Conservation (phyloP, 768 basidiomycete genomes). For the Kwoniella pini region DNA sequence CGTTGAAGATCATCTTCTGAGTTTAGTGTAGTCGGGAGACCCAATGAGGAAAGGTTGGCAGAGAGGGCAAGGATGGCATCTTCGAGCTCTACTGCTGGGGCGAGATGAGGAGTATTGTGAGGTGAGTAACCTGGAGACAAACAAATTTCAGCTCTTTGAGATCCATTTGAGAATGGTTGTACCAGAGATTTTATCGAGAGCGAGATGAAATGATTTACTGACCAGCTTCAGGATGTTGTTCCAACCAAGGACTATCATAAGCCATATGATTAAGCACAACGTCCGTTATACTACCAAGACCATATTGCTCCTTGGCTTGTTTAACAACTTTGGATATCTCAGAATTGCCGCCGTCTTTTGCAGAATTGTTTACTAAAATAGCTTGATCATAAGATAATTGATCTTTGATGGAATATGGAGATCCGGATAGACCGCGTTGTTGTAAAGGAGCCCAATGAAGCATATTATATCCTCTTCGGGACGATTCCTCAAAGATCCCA, state of each 20-base stretch:
- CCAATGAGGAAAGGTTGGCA: constrained; percentile 63
- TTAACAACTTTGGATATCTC: constrained; percentile 62
- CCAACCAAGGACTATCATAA: constrained; percentile 86
- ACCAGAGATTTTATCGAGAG: too few relatives aligned
- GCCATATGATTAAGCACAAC: constrained; percentile 98
- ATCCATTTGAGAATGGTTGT: background rate
- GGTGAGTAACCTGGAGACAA: constrained; percentile 74
- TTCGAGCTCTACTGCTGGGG: constrained; percentile 90
- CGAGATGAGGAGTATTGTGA: constrained; percentile 84
- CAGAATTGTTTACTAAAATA: constrained; percentile 60
- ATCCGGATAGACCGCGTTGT: constrained; percentile 81
- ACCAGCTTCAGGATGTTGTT: constrained; percentile 95
- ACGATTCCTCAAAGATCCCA: constrained; percentile 76
- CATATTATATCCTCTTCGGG: constrained; percentile 94
- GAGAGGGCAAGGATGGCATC: constrained; percentile 82
- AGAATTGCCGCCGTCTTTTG: constrained; percentile 61
- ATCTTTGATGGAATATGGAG: constrained; percentile 90
- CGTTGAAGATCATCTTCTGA: constrained; percentile 69
- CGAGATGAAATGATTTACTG: constrained; percentile 40
- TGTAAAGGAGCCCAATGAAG: constrained; percentile 95
- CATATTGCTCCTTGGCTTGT: constrained; percentile 75
- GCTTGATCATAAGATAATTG: constrained; percentile 80
- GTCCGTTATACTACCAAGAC: constrained; percentile 85
- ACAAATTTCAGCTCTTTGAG: background rate
- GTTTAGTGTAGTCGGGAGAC: constrained; percentile 70